Base-by-base conservation (phyloP, 1,139 yeast species). In the Arxiozyma slooffiae region DNA sequence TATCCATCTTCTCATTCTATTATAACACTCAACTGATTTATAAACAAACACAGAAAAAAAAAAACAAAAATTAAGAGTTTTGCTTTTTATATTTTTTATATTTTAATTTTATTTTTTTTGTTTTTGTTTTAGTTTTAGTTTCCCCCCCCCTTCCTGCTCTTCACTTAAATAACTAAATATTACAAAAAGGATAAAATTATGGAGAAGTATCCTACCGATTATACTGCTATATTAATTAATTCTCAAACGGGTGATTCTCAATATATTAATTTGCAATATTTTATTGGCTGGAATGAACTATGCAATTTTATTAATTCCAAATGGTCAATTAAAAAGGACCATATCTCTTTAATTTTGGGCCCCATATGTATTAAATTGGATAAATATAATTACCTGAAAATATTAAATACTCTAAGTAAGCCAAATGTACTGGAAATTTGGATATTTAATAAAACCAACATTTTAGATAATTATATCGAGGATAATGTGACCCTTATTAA, bases 401-500 rank as follows among this genome's bases (percentile, higher is more conserved):
- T 34, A 11, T 34, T 42, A 20, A 37, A 42, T 20, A 21, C 38
- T 7, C 18, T 17, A 8, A 30, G 7, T 34, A 34, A 37, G 9
- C 8, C 42, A 21, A 39, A 17, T 23, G 37, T 1, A 23, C 24
- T 6, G 4, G 24, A 2, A 7, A 18, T 8, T 2, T 47, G 14
- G n/a, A n/a, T n/a, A n/a, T n/a, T n/a, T n/a, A n/a, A n/a, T n/a
- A n/a, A n/a, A n/a, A n/a, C n/a, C n/a, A n/a, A n/a, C n/a, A n/a
- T n/a, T n/a, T 23, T 54, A 26, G 43, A 49, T 8, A 46, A 53
- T 57, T 7, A 2, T 11, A 38, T 8, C 3, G 24, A 22, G 6
- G 21, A 21, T 41, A 30, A 38, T 11, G 14, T 39, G 7, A 21
- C 40, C 16, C 17, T 45, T 8, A 67, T 76, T 3, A 74, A 68